Evolutionary conservation across 345 rosid genomes (phyloP).

Genomic region (Gossypium stocksii): DNA sequence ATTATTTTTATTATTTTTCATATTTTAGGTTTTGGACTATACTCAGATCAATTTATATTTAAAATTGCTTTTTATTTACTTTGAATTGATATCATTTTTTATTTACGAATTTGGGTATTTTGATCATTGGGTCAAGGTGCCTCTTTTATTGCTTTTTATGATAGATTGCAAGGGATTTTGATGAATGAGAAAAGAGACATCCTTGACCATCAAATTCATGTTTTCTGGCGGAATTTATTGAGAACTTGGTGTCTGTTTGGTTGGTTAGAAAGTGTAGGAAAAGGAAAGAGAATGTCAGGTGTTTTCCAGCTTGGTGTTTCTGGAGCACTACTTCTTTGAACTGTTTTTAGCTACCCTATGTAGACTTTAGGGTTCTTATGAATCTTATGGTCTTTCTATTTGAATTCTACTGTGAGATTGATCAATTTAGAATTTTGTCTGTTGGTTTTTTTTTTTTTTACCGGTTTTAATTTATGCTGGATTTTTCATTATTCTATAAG

Average conservation of each 20-base stretch:
- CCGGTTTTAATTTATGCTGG: background rate
- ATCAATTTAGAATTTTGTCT: background rate
- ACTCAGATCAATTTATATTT: constrained; percentile 12
- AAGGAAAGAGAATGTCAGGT: background rate
- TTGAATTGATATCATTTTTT: background rate
- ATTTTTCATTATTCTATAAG: background rate
- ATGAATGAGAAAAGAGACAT: background rate
- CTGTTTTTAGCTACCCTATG: background rate
- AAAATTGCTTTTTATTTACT: background rate
- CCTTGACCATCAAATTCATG: background rate
- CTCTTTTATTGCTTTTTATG: background rate
- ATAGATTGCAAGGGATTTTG: background rate
- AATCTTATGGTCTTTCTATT: background rate
- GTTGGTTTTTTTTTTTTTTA: background rate
- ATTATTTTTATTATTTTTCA: background rate
- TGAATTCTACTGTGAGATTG: background rate
- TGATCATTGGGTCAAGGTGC: constrained; percentile 7
- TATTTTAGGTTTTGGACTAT: constrained; percentile 8
- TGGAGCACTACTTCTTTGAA: background rate
- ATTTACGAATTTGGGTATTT: background rate
- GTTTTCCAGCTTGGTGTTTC: constrained; percentile 1
- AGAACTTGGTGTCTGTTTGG: constrained; percentile 5
- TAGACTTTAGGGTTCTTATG: background rate
- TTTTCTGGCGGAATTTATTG: background rate
- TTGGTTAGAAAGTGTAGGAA: constrained; percentile 7